Conservation (phyloP, 768 basidiomycete species). For the Chalciporus piperatus region DNA sequence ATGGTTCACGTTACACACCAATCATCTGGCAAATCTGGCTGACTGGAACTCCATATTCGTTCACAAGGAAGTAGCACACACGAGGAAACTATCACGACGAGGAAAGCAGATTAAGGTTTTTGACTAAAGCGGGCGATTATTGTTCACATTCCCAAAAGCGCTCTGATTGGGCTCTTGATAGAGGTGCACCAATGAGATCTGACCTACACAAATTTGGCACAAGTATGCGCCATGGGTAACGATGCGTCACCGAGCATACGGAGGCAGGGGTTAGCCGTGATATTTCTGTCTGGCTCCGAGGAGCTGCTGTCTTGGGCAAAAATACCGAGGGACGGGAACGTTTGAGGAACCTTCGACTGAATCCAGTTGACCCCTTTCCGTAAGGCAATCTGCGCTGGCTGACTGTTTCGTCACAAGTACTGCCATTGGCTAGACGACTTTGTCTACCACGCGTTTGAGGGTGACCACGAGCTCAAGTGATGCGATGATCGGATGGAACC, state of each 20-base stretch:
- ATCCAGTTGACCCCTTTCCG: not conserved
- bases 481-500: not conserved
- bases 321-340: not conserved
- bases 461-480: not conserved
- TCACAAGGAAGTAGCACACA: slow-evolving; percentile 15
- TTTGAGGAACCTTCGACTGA: not conserved
- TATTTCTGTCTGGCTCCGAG: not conserved
- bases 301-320: not conserved
- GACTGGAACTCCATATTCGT: not conserved
- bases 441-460: not conserved
- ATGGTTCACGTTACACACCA: slow-evolving; percentile 9
- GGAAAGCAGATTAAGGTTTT: slow-evolving; percentile 27
- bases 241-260: not conserved
- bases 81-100: slow-evolving; percentile 17
- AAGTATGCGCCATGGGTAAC: slow-evolving; percentile 1
- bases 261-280: no score
- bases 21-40: slow-evolving; percentile 11
- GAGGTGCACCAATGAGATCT: slow-evolving; percentile 20
- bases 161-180: slow-evolving; percentile 10
- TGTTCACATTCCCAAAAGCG: slow-evolving; percentile 22
- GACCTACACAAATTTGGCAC: slow-evolving; percentile 6
- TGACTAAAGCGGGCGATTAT: slow-evolving; percentile 22
- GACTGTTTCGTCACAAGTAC: not conserved
- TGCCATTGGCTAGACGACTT: not conserved
- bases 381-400: not conserved